phyloP scores from a whole-genome alignment of 768 basidiomycete genomes.

The Mycena kentingensis region DNA sequence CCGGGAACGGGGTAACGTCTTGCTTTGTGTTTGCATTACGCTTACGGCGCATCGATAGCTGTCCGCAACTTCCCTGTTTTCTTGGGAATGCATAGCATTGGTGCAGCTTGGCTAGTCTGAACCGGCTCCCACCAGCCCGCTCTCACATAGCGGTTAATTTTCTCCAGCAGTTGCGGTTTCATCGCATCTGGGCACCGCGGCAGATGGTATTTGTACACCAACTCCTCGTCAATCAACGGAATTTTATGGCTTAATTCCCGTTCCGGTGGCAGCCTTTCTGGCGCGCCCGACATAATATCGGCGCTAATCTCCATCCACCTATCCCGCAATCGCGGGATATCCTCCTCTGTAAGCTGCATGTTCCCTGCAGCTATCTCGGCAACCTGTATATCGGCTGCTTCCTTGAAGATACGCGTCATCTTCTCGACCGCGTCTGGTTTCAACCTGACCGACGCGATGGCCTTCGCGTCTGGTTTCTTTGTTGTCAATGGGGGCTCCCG shows the following conservation, averaged over 20 bases:
- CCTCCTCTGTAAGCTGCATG: background rate
- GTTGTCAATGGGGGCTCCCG: background rate
- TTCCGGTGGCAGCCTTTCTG: slow-evolving; percentile 33
- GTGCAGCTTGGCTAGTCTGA: slow-evolving; percentile 29
- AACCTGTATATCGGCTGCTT: background rate
- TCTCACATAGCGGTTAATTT: slow-evolving; percentile 32
- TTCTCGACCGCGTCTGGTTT: background rate
- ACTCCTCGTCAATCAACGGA: slow-evolving; percentile 35
- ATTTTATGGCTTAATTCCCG: slow-evolving; percentile 42
- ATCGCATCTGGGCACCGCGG: slow-evolving; percentile 36
- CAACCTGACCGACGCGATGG: background rate
- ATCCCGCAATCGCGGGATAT: slow-evolving; percentile 20
- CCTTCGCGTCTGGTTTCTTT: background rate
- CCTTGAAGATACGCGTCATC: background rate
- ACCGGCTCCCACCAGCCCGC: slow-evolving; percentile 39
- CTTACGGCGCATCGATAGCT: slow-evolving; percentile 35
- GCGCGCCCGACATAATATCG: slow-evolving; percentile 28
- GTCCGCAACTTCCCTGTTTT: slow-evolving; percentile 36
- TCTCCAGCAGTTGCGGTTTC: slow-evolving; percentile 30
- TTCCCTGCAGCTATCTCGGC: background rate
- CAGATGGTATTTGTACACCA: slow-evolving; percentile 32
- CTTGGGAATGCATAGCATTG: slow-evolving; percentile 36
- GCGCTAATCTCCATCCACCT: slow-evolving; percentile 25
- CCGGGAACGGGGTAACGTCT: slow-evolving; percentile 43
- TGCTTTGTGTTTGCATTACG: slow-evolving; percentile 44